Evolutionary conservation across 495 filamentous ascomycete genomes (phyloP).

Genomic region (Stereocaulon alpinum): DNA sequence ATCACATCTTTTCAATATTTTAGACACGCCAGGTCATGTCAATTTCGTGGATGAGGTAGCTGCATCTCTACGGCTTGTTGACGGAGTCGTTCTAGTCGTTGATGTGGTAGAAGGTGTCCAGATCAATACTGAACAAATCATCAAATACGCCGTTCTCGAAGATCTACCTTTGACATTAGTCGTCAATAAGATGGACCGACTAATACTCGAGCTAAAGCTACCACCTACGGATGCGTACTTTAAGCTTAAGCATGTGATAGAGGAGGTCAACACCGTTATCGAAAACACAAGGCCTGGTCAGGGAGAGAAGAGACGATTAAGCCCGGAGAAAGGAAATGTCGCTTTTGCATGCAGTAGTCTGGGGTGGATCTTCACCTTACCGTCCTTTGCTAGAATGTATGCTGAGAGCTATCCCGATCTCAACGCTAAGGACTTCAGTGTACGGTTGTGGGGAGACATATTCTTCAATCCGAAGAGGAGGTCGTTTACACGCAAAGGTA

Average conservation of each 20-base stretch:
- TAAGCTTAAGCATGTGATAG: conserved; percentile 95
- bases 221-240: conserved; percentile 96
- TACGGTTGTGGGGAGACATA: conserved; percentile 88
- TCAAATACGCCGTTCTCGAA: conserved; percentile 87
- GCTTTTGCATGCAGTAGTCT: conserved; percentile 86
- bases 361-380: conserved; percentile 92
- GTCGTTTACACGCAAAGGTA: conserved; percentile 77
- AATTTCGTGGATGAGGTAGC: conserved; percentile 98
- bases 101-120: conserved; percentile 98
- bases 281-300: conserved; percentile 76
- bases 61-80: conserved; percentile 71
- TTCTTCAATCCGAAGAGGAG: conserved; percentile 88
- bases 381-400: conserved; percentile 94
- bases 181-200: conserved; percentile 92
- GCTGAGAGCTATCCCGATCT: conserved; percentile 67
- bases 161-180: conserved; percentile 81
- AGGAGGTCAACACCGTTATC: conserved; percentile 94
- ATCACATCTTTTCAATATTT: conserved; percentile 89
- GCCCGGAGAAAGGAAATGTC: conserved; percentile 95
- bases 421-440: conserved; percentile 67
- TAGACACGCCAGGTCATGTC: conserved; percentile 95
- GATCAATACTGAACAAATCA: conserved; percentile 90
- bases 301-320: conserved; percentile 70
- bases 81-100: conserved; percentile 87
- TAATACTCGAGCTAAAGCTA: conserved; percentile 89